Evolutionary conservation across 139 green algal genomes (phyloP).

Genomic region (Chlamydomonas urium): DNA sequence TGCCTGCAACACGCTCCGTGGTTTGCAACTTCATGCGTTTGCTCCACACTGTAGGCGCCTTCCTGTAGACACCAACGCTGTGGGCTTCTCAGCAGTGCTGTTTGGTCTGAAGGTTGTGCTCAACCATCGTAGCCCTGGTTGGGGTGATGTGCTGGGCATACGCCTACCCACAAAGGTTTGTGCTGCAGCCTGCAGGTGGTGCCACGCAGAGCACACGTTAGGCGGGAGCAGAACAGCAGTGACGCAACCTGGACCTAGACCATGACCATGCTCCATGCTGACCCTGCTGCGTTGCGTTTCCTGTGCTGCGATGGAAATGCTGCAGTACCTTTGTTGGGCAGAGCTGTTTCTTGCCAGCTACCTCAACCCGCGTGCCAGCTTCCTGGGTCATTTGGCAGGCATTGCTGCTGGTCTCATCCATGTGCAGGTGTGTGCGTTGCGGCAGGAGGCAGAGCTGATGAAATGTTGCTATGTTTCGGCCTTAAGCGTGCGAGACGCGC

Average conservation of each 20-base stretch:
- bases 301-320: no score
- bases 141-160: constrained; percentile 44
- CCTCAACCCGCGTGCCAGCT: constrained; percentile 57
- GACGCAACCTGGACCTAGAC: no score
- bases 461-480: no score
- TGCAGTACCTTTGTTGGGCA: constrained; percentile 58
- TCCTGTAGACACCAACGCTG: constrained; percentile 29
- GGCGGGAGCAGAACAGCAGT: no score
- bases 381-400: constrained; percentile 69
- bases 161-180: constrained; percentile 69
- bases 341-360: constrained; percentile 64
- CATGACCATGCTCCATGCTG: no score
- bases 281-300: no score
- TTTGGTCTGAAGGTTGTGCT: constrained; percentile 74
- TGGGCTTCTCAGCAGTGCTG: constrained; percentile 71
- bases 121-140: constrained; percentile 36
- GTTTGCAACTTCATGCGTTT: neutral
- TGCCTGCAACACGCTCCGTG: no score
- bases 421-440: constrained; percentile 39
- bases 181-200: no score
- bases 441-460: no score
- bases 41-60: constrained; percentile 2
- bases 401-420: constrained; percentile 69
- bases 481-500: no score
- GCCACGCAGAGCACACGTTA: no score